Percentiles rank a stretch among this genome's conserved stretches.
These are phyloP conservation scores for Xylaria sp. DNA, from an alignment of 2,329 filamentous ascomycete genomes.

Conservation along the genomic window DNA sequence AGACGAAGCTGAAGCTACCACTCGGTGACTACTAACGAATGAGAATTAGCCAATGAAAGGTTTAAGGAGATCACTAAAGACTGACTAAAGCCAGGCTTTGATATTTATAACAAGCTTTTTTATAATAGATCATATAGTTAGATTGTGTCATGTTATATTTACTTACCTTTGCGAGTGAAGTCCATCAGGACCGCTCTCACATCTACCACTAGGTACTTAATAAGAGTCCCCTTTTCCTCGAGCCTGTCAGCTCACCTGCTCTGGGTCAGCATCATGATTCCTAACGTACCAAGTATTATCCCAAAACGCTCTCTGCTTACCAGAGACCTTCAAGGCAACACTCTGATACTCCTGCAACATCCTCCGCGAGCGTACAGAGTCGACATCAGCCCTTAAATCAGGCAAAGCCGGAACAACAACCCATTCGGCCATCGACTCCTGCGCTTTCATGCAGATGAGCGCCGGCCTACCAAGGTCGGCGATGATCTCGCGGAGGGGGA, in stretches of 20 bases:
- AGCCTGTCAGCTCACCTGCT: not conserved
- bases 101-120: too few relatives aligned
- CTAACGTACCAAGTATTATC: constrained; percentile 24
- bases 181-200: too few relatives aligned
- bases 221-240: not conserved
- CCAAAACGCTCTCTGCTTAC: constrained; percentile 1
- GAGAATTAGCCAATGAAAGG: too few relatives aligned
- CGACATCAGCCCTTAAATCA: constrained; percentile 4
- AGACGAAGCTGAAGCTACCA: too few relatives aligned
- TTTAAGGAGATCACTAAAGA: too few relatives aligned
- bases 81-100: too few relatives aligned
- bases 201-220: not conserved
- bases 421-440: not conserved
- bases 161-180: too few relatives aligned
- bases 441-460: constrained; percentile 29
- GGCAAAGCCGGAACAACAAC: not conserved
- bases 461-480: constrained; percentile 36
- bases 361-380: constrained; percentile 19
- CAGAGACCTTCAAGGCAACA: not conserved
- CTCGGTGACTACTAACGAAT: too few relatives aligned
- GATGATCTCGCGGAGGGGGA: constrained; percentile 32
- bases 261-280: not conserved
- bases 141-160: too few relatives aligned
- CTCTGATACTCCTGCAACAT: constrained; percentile 34
- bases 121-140: too few relatives aligned